A percentile compares a stretch with the other conserved stretches of the same genome.
These are phyloP conservation scores for Mortierella claussenii DNA, from an alignment of 192 early-diverging fungal genomes.

Conservation along the genomic window DNA sequence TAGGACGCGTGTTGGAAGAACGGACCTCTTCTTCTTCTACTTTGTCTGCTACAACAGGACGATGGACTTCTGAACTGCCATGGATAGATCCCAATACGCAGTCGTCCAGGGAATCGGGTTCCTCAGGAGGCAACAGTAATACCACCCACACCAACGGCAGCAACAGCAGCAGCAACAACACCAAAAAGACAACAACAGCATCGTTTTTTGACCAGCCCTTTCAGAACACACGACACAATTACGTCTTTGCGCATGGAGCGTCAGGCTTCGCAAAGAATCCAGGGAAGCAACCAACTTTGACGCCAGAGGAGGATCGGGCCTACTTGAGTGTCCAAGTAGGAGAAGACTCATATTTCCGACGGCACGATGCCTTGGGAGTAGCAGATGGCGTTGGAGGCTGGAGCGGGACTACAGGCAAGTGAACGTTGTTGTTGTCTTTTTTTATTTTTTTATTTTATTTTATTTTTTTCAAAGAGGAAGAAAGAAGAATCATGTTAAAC, in stretches of 20 bases:
- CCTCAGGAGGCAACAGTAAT: not conserved
- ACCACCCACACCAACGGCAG: not conserved
- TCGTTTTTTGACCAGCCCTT: conserved; percentile 49
- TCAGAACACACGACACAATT: conserved; percentile 53
- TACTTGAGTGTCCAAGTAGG: conserved; percentile 80
- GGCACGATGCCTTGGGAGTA: conserved; percentile 89
- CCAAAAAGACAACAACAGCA: not conserved
- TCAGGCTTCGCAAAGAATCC: conserved; percentile 62
- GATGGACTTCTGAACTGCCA: conserved; percentile 41
- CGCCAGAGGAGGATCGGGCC: conserved; percentile 56
- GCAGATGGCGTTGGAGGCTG: conserved; percentile 98
- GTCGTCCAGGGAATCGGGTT: not conserved
- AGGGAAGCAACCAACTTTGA: conserved; percentile 37
- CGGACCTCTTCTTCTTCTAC: conserved; percentile 6
- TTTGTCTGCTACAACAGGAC: too few species aligned
- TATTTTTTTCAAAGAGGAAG: not conserved
- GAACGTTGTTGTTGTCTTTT: not conserved
- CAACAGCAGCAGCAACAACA: not conserved
- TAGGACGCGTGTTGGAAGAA: conserved; percentile 22
- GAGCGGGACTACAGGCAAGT: conserved; percentile 68
- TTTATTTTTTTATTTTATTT: not conserved
- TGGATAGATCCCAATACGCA: conserved; percentile 45
- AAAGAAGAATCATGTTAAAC: not conserved
- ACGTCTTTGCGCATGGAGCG: conserved; percentile 59
- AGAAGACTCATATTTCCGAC: conserved; percentile 94